Evolutionary conservation across 2,329 filamentous ascomycete species (phyloP).

Genomic region (Pyrenochaeta sp.): DNA sequence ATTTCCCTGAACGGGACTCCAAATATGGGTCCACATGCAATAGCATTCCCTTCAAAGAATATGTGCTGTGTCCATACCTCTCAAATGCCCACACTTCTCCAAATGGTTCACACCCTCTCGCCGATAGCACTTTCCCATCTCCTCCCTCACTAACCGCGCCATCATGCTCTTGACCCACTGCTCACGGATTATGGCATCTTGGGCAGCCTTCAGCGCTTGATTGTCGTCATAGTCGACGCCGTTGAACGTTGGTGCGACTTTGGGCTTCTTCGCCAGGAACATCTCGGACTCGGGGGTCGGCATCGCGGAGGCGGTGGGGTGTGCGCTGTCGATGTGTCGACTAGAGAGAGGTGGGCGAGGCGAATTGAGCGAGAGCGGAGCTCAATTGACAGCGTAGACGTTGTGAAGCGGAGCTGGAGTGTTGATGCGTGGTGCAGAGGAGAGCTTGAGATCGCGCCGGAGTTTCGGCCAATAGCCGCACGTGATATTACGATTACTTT

Average conservation of each 20-base stretch:
- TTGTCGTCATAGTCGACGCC: slow-evolving; percentile 88
- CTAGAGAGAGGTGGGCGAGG: background rate
- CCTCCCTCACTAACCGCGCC: slow-evolving; percentile 81
- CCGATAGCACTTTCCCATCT: slow-evolving; percentile 86
- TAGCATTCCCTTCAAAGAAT: background rate
- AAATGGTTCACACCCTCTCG: slow-evolving; percentile 86
- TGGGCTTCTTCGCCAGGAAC: slow-evolving; percentile 86
- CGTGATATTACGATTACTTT: slow-evolving; percentile 1
- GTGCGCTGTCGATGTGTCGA: slow-evolving; percentile 2
- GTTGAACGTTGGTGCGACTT: slow-evolving; percentile 82
- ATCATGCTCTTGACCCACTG: slow-evolving; percentile 93
- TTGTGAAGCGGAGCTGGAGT: background rate
- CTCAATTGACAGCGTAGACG: background rate
- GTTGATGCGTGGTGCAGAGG: slow-evolving; percentile 1
- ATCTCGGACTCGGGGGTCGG: slow-evolving; percentile 83
- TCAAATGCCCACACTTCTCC: slow-evolving; percentile 82
- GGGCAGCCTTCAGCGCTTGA: slow-evolving; percentile 79
- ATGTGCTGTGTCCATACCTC: slow-evolving; percentile 68
- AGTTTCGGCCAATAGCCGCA: slow-evolving; percentile 3
- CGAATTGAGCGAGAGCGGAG: background rate
- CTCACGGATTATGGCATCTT: slow-evolving; percentile 82
- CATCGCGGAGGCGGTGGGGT: slow-evolving; percentile 60
- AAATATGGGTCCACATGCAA: background rate
- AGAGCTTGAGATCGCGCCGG: slow-evolving; percentile 3
- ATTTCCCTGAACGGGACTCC: background rate